Percentiles rank a stretch among this genome's conserved stretches.
Conservation (phyloP, 2,329 filamentous ascomycete genomes). For the Exophiala mesophila region DNA sequence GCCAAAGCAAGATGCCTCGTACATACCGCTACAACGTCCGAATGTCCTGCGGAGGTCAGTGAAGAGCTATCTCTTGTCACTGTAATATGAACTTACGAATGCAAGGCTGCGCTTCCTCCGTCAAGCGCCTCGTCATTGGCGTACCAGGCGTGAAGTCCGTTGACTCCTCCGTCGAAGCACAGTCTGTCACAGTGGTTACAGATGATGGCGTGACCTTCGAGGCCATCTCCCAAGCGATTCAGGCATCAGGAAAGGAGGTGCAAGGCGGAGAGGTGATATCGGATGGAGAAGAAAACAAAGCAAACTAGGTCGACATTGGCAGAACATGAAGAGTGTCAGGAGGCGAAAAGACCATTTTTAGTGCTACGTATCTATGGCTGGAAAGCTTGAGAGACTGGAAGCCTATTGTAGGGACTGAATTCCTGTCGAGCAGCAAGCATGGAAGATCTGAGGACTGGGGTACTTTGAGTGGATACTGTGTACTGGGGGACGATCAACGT, state of each 20-base stretch:
- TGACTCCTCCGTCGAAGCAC: conserved; percentile 3
- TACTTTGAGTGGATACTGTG: no score
- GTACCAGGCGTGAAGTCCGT: conserved; percentile 5
- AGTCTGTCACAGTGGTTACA: conserved; percentile 7
- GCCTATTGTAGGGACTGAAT: no score
- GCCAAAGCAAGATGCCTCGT: conserved; percentile 4
- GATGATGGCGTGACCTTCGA: conserved; percentile 7
- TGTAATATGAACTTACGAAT: conserved; percentile 6
- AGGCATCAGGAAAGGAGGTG: conserved; percentile 6
- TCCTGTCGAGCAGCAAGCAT: no score
- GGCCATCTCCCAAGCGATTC: conserved; percentile 5
- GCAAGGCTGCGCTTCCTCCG: conserved; percentile 6
- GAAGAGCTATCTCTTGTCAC: conserved; percentile 5
- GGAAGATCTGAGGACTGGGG: no score
- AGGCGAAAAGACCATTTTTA: conserved; percentile 5
- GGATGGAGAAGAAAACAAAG: conserved; percentile 5
- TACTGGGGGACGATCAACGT: no score
- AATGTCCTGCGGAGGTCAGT: conserved; percentile 7
- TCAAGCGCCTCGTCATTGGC: conserved; percentile 3
- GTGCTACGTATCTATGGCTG: no score
- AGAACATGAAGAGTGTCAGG: no score
- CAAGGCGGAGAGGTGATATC: conserved; percentile 7
- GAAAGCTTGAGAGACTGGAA: no score
- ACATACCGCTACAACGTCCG: conserved; percentile 6
- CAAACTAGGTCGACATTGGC: conserved; percentile 3